Evolutionary conservation across 345 rosid species (phyloP).

Genomic region (Boechera retrofracta): DNA sequence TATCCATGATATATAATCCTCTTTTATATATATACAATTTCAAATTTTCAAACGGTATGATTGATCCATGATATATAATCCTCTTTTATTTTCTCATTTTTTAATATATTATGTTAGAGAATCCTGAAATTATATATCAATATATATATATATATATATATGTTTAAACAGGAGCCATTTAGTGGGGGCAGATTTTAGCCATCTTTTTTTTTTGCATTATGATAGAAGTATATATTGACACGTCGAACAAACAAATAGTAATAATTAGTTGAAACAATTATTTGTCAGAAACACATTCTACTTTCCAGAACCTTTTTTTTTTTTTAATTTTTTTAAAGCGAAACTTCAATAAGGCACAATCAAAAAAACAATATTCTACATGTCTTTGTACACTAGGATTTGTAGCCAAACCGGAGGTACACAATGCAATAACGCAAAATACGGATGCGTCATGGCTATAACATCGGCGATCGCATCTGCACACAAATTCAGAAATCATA

Average conservation of each 20-base stretch:
- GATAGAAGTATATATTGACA: too few species aligned
- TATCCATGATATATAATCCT: background rate
- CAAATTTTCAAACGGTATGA: conserved; percentile 2
- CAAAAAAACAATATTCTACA: too few species aligned
- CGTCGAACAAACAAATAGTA: too few species aligned
- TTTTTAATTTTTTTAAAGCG: too few species aligned
- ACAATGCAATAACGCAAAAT: too few species aligned
- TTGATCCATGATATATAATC: conserved; percentile 29
- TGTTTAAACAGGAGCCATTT: background rate
- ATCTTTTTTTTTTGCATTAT: background rate
- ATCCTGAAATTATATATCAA: conserved; percentile 14
- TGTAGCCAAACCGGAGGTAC: too few species aligned
- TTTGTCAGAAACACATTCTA: conserved; percentile 1
- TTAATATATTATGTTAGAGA: conserved; percentile 3
- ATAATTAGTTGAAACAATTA: background rate
- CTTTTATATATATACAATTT: background rate
- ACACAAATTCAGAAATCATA: too few species aligned
- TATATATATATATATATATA: background rate
- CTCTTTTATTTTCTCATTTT: background rate
- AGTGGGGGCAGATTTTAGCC: conserved; percentile 21
- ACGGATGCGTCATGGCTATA: too few species aligned
- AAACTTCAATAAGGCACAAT: too few species aligned
- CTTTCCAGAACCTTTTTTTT: background rate
- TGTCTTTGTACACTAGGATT: too few species aligned
- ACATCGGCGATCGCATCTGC: too few species aligned